Percentiles rank a stretch among this genome's conserved stretches.
Conservation (phyloP, 768 basidiomycete genomes). For the Mycena sanguinolenta region DNA sequence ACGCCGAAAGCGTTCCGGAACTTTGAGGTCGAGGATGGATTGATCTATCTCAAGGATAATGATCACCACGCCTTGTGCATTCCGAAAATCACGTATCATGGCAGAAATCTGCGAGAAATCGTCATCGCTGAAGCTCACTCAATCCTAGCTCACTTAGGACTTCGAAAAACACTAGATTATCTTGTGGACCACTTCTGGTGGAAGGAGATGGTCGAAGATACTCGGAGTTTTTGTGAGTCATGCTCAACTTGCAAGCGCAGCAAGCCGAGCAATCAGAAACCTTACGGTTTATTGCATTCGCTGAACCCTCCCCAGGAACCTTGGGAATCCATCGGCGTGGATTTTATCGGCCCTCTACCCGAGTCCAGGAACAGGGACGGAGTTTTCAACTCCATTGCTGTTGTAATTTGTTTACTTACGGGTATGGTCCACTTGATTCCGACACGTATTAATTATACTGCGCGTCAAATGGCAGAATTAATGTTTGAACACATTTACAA, state of each 20-base stretch:
- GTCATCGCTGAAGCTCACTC: neutral
- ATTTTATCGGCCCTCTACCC: neutral
- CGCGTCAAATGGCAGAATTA: neutral
- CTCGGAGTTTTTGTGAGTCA: neutral
- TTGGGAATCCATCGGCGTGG: no score
- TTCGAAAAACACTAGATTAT: neutral
- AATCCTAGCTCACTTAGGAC: neutral
- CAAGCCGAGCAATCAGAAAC: neutral
- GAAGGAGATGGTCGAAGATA: neutral
- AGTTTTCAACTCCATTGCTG: neutral
- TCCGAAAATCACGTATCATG: neutral
- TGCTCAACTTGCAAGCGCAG: neutral
- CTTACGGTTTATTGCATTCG: neutral
- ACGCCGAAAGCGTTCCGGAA: neutral
- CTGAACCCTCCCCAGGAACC: neutral
- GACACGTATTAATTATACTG: neutral
- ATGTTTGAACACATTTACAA: neutral
- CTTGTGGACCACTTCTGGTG: neutral
- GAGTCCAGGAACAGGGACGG: neutral
- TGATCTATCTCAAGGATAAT: neutral
- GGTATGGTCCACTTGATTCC: neutral
- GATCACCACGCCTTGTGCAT: neutral
- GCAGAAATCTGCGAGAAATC: neutral
- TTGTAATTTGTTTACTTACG: neutral
- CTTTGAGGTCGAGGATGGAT: neutral